Base-by-base conservation (phyloP, 163 green algal species). In the Prototheca stagnorum region DNA sequence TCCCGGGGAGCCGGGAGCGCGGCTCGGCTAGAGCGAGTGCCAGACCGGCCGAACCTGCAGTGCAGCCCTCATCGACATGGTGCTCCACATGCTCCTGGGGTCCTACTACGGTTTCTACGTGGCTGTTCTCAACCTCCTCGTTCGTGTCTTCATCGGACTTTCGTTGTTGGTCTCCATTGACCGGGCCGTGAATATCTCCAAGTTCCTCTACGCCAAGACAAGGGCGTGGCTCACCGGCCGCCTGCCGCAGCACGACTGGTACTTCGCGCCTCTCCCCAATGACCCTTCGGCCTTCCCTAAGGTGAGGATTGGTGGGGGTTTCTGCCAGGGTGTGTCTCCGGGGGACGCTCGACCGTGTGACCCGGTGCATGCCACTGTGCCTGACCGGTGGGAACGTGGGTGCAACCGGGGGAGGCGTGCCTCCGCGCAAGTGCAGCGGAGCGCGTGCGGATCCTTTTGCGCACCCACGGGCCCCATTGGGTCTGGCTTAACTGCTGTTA, bases 111-210 rank as follows among this genome's bases (percentile, higher is more conserved):
- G n/a, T n/a, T n/a, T 75, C 3, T 79, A 79, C 40, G 59, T 81
- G 14, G 54, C 53, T 24, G 37, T 77, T 9, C 56, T 82, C 3
- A 28, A 59, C 28, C 51, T 36, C 5, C 20, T 59, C 0, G 64
- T 83, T 27, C 58, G 59, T 5, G 31, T 67, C 8, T 59, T 65
- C 11, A 57, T 82, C 5, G 33, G 52, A 9, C 51, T 89, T 5
- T 77, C 66, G 11, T 34, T 82, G 28, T 56, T 89, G 1, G 70
- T 85, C 12, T 74, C 65, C n/a, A 35, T 64, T 2, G 79, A 89
- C 58, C 54, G 79, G 5, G 21, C 86, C 2, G 66, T 83, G 43
- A 76, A 82, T 49, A 68, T 85, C 23, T 19, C 41, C 36, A 71
- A 77, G 39, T 75, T 60, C 25, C 19, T 49, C 16, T 29, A 43